Percentiles rank a stretch among this genome's conserved stretches.
Conservation (phyloP, 1,284 basidiomycete species). For the Ceratobasidium sp. region DNA sequence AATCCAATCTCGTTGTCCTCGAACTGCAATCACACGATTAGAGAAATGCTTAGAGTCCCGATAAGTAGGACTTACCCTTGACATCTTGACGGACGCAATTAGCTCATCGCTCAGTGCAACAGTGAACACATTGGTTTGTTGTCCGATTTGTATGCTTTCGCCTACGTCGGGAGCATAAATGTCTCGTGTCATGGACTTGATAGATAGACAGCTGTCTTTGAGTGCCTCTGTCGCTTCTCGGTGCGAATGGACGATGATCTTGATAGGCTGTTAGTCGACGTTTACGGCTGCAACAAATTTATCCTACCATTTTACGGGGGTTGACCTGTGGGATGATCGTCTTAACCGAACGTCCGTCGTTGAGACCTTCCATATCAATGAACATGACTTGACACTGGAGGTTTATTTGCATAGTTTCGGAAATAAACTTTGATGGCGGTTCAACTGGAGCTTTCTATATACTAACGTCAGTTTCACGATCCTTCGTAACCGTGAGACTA, state of each 20-base stretch:
- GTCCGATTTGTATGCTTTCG: constrained; percentile 86
- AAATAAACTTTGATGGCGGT: constrained; percentile 90
- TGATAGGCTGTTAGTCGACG: background rate
- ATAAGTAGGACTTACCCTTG: constrained; percentile 66
- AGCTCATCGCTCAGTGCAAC: constrained; percentile 91
- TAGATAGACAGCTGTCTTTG: constrained; percentile 78
- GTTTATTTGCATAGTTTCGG: constrained; percentile 74
- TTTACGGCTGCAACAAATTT: constrained; percentile 44
- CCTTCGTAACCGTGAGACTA: background rate
- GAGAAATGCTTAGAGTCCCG: constrained; percentile 7
- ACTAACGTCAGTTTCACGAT: background rate
- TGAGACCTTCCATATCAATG: constrained; percentile 94
- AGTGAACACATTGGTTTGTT: constrained; percentile 93
- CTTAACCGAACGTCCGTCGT: constrained; percentile 95
- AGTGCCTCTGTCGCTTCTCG: constrained; percentile 70
- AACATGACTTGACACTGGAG: constrained; percentile 86
- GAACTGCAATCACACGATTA: constrained; percentile 62
- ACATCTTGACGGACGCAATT: constrained; percentile 81
- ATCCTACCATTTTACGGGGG: constrained; percentile 84
- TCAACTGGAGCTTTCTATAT: constrained; percentile 73
- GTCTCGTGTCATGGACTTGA: constrained; percentile 87
- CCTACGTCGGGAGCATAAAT: constrained; percentile 79
- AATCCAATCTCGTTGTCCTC: constrained; percentile 97
- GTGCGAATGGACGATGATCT: constrained; percentile 89
- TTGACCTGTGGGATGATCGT: constrained; percentile 96